These are phyloP conservation scores for Serendipita indica DNA, from an alignment of 768 basidiomycete species.

Conservation along the genomic window DNA sequence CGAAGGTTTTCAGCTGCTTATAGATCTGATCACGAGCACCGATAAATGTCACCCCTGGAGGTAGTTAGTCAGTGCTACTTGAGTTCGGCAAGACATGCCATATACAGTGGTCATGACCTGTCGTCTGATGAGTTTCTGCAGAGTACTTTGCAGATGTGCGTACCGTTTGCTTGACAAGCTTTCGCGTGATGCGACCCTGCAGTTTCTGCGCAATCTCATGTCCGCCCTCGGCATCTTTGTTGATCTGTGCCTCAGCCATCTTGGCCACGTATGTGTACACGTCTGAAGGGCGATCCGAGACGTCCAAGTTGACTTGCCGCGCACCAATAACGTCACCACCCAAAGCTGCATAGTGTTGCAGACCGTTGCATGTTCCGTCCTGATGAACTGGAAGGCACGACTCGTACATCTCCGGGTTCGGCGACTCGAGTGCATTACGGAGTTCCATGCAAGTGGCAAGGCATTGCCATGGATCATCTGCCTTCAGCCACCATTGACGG, in stretches of 20 bases:
- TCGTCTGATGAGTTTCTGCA: not conserved
- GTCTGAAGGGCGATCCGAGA: constrained; percentile 76
- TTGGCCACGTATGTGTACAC: constrained; percentile 86
- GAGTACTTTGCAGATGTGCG: constrained; percentile 17
- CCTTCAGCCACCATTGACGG: constrained; percentile 71
- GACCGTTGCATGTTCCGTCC: constrained; percentile 95
- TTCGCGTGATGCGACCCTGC: constrained; percentile 66
- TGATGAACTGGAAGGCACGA: constrained; percentile 86
- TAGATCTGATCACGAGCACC: constrained; percentile 94
- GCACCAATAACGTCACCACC: constrained; percentile 87
- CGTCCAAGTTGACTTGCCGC: constrained; percentile 77
- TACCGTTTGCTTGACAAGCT: constrained; percentile 96
- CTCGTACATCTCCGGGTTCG: constrained; percentile 39
- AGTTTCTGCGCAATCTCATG: constrained; percentile 43
- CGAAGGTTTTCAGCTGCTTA: constrained; percentile 63
- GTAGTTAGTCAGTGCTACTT: not conserved
- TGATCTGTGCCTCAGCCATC: constrained; percentile 62
- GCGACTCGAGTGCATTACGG: constrained; percentile 58
- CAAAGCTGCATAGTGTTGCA: constrained; percentile 96
- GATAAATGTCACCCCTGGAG: constrained; percentile 58
- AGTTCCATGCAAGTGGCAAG: constrained; percentile 87
- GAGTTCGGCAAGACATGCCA: constrained; percentile 27
- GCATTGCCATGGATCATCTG: constrained; percentile 97
- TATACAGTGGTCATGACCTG: constrained; percentile 99
- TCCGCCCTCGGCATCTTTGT: constrained; percentile 38